phyloP scores from a whole-genome alignment of 2,329 filamentous ascomycete genomes.

The Pezicula rhizophila region DNA sequence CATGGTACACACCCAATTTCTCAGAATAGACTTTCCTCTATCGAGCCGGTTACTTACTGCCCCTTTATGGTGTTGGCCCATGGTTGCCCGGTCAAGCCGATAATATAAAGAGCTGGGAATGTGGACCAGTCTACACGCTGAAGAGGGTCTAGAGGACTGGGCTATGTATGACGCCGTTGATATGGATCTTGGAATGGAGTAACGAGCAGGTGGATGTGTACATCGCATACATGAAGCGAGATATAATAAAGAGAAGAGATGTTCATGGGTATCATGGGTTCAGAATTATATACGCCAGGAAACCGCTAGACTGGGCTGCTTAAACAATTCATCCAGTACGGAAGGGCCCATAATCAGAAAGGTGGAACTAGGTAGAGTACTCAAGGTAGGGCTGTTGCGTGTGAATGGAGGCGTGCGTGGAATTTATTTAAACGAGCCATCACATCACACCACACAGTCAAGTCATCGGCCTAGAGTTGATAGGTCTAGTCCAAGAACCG shows the following conservation, averaged over 20 bases:
- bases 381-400: too few relatives aligned
- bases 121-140: neutral
- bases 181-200: conserved; percentile 2
- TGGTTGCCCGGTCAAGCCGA: neutral
- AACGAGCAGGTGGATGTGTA: conserved; percentile 4
- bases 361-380: too few relatives aligned
- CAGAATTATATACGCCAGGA: neutral
- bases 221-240: neutral
- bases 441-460: too few relatives aligned
- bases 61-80: neutral
- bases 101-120: conserved; percentile 1
- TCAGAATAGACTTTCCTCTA: too few relatives aligned
- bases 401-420: too few relatives aligned
- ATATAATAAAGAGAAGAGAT: conserved; percentile 1
- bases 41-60: too few relatives aligned
- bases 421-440: too few relatives aligned
- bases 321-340: neutral
- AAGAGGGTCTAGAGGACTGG: conserved; percentile 1
- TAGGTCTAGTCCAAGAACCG: too few relatives aligned
- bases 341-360: too few relatives aligned
- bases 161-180: conserved; percentile 6
- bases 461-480: too few relatives aligned
- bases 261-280: conserved; percentile 1
- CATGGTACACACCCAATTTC: too few relatives aligned
- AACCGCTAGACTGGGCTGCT: neutral